These are phyloP conservation scores for Leccinum griseonigrum DNA, from an alignment of 1,284 basidiomycete species.

Conservation along the genomic window DNA sequence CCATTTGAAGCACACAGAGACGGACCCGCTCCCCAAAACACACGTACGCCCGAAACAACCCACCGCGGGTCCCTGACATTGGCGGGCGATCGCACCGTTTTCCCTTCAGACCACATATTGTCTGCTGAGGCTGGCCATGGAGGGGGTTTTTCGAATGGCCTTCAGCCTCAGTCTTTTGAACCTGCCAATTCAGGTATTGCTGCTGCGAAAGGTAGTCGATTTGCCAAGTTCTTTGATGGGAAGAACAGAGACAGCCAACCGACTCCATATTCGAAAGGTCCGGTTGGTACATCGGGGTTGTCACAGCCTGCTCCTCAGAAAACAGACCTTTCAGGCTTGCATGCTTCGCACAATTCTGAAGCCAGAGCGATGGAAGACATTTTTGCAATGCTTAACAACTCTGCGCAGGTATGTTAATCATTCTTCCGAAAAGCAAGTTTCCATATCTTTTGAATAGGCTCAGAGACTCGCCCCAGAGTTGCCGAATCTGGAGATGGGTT, in stretches of 20 bases:
- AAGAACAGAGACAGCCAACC: constrained; percentile 51
- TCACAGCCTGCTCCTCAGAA: constrained; percentile 48
- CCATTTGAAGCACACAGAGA: constrained; percentile 55
- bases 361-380: constrained; percentile 70
- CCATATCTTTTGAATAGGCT: constrained; percentile 20
- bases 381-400: constrained; percentile 47
- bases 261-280: constrained; percentile 38
- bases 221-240: constrained; percentile 81
- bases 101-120: constrained; percentile 25
- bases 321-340: constrained; percentile 40
- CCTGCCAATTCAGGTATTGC: constrained; percentile 38
- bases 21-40: constrained; percentile 20
- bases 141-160: constrained; percentile 18
- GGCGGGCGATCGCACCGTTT: constrained; percentile 22
- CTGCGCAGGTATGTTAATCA: constrained; percentile 27
- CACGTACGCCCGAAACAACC: constrained; percentile 31
- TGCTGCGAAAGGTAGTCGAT: constrained; percentile 67
- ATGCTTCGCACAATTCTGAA: constrained; percentile 41
- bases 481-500: constrained; percentile 24
- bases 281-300: constrained; percentile 39
- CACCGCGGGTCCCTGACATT: constrained; percentile 33
- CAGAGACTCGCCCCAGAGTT: constrained; percentile 29
- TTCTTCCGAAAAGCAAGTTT: not conserved
- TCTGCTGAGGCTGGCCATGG: constrained; percentile 18
- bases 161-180: constrained; percentile 34